phyloP scores from a whole-genome alignment of 257 asterid genomes.

The Solanum habrochaites region DNA sequence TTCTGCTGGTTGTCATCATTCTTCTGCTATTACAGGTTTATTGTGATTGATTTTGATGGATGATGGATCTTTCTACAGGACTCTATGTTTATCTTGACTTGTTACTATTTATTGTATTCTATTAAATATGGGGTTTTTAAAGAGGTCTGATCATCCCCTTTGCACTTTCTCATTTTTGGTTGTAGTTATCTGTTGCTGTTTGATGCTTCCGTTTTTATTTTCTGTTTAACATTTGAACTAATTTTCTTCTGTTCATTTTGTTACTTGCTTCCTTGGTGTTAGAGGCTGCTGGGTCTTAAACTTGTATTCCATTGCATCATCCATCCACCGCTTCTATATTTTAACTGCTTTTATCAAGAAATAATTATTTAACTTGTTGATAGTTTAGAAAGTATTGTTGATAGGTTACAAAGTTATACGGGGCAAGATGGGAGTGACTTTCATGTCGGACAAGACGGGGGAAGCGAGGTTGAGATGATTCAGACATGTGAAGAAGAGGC shows the following conservation, averaged over 20 bases:
- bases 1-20: slow-evolving; percentile 94
- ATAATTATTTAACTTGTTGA: neutral
- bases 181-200: neutral
- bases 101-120: neutral
- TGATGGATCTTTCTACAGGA: slow-evolving; percentile 39
- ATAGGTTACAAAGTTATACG: neutral
- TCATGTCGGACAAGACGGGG: no score
- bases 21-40: slow-evolving; percentile 89
- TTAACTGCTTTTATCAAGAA: neutral
- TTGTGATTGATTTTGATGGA: neutral
- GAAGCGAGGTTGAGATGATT: no score
- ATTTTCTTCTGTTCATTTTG: neutral
- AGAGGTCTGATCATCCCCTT: neutral
- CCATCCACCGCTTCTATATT: neutral
- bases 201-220: neutral
- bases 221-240: neutral
- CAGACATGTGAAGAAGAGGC: no score
- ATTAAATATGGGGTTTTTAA: neutral
- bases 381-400: neutral
- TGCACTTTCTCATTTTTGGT: neutral
- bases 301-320: neutral
- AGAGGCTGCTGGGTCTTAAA: neutral
- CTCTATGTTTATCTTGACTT: neutral
- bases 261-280: neutral
- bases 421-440: no score